phyloP scores from a whole-genome alignment of 2,329 filamentous ascomycete genomes.

The Clonostachys byssicola region DNA sequence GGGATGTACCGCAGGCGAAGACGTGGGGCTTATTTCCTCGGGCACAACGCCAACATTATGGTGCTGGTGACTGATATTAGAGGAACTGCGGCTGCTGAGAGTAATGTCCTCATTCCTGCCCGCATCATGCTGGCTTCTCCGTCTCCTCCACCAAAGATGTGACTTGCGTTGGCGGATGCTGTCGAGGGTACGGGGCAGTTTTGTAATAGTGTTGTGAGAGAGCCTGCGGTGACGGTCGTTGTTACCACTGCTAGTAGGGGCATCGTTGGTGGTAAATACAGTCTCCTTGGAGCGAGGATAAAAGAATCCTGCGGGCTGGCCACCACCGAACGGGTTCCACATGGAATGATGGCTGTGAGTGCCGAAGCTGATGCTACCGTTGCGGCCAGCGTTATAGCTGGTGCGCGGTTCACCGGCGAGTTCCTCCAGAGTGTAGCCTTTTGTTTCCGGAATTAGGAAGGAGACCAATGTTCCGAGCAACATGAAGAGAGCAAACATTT shows the following conservation, averaged over 20 bases:
- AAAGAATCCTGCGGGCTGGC: slow-evolving; percentile 44
- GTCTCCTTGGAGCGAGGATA: slow-evolving; percentile 29
- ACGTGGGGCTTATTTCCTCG: slow-evolving; percentile 1
- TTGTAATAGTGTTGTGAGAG: slow-evolving; percentile 39
- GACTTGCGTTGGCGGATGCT: slow-evolving; percentile 11
- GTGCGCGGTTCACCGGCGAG: slow-evolving; percentile 63
- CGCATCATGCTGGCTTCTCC: slow-evolving; percentile 17
- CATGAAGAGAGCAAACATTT: slow-evolving; percentile 81
- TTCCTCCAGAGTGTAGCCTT: slow-evolving; percentile 68
- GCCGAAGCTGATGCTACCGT: slow-evolving; percentile 38
- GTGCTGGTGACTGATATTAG: background rate
- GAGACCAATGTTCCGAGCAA: slow-evolving; percentile 64
- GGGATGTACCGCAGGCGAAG: background rate
- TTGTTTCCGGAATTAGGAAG: slow-evolving; percentile 74
- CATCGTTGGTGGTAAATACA: slow-evolving; percentile 11
- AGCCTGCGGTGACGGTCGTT: slow-evolving; percentile 11
- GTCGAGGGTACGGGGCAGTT: slow-evolving; percentile 20
- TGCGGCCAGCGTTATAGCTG: slow-evolving; percentile 47
- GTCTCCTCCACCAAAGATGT: slow-evolving; percentile 20
- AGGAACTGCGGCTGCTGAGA: slow-evolving; percentile 20
- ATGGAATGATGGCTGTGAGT: slow-evolving; percentile 19
- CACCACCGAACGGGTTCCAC: slow-evolving; percentile 45
- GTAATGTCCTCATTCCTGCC: slow-evolving; percentile 23
- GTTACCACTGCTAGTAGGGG: slow-evolving; percentile 10
- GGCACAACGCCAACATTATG: background rate